phyloP scores from a whole-genome alignment of 768 basidiomycete species.

The Hemileccinum rubropunctum region DNA sequence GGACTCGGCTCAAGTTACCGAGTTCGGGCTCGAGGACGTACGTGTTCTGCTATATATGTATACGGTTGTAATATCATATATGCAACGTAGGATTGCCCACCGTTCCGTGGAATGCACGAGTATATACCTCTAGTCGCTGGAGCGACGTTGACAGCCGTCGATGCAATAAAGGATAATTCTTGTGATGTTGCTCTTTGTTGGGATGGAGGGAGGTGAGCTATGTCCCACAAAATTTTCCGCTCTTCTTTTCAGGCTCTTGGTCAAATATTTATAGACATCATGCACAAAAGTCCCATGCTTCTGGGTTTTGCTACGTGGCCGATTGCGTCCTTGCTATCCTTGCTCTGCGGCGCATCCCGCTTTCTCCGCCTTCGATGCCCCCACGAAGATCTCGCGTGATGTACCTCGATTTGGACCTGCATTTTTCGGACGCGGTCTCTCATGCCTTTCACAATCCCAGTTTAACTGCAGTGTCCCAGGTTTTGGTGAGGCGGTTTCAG shows the following conservation, averaged over 20 bases:
- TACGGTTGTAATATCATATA: neutral
- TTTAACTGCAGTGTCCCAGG: constrained; percentile 38
- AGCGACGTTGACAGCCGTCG: constrained; percentile 71
- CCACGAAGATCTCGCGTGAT: constrained; percentile 59
- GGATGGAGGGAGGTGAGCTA: constrained; percentile 81
- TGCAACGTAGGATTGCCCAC: constrained; percentile 70
- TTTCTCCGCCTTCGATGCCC: constrained; percentile 14
- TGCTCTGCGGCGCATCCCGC: constrained; percentile 48
- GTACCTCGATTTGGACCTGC: constrained; percentile 92
- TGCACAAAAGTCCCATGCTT: constrained; percentile 70
- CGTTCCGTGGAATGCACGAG: constrained; percentile 62
- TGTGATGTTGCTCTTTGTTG: constrained; percentile 75
- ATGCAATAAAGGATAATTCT: constrained; percentile 47
- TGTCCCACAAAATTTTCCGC: neutral
- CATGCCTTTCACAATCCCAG: constrained; percentile 59
- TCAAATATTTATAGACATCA: constrained; percentile 60
- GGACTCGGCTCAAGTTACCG: constrained; percentile 22
- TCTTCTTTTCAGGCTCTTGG: neutral
- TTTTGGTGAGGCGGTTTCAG: constrained; percentile 38
- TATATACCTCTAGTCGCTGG: constrained; percentile 77
- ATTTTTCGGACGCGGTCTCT: constrained; percentile 87
- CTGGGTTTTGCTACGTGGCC: constrained; percentile 94
- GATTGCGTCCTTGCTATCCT: constrained; percentile 85
- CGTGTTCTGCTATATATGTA: constrained; percentile 10
- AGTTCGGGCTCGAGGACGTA: constrained; percentile 64